Percentiles rank a stretch among this genome's conserved stretches.
These are phyloP conservation scores for Kazachstania kunashirensis DNA, from an alignment of 805 yeast genomes.

Conservation along the genomic window DNA sequence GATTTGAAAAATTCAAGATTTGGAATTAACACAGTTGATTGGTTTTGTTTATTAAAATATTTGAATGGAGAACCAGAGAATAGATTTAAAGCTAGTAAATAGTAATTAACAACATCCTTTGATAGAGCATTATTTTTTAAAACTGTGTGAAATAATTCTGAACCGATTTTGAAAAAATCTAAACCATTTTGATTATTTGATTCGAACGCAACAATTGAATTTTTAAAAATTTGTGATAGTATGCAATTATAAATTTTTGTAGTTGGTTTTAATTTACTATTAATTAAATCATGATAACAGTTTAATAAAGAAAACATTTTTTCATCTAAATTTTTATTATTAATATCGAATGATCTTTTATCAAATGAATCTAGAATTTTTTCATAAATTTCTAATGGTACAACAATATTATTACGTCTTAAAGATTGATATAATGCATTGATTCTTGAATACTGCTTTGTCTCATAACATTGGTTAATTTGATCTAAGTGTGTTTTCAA, in stretches of 20 bases:
- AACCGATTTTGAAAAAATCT: constrained; percentile 42
- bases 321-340: constrained; percentile 45
- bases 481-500: constrained; percentile 24
- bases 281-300: constrained; percentile 57
- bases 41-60: neutral
- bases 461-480: constrained; percentile 22
- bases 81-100: constrained; percentile 37
- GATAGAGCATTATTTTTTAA: constrained; percentile 35
- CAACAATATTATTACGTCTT: constrained; percentile 36
- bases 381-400: constrained; percentile 44
- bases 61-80: constrained; percentile 30
- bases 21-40: constrained; percentile 3
- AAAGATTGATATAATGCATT: constrained; percentile 34
- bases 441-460: constrained; percentile 28
- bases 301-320: constrained; percentile 53
- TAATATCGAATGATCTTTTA: constrained; percentile 40
- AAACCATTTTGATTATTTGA: constrained; percentile 33
- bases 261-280: constrained; percentile 47
- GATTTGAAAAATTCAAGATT: constrained; percentile 5
- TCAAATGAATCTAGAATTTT: constrained; percentile 47
- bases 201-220: constrained; percentile 36
- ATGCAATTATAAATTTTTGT: constrained; percentile 44
- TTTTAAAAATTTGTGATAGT: constrained; percentile 41
- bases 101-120: constrained; percentile 36
- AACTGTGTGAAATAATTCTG: constrained; percentile 37